Evolutionary conservation across 2,329 filamentous ascomycete species (phyloP).

Genomic region (Blastomyces gilchristii): DNA sequence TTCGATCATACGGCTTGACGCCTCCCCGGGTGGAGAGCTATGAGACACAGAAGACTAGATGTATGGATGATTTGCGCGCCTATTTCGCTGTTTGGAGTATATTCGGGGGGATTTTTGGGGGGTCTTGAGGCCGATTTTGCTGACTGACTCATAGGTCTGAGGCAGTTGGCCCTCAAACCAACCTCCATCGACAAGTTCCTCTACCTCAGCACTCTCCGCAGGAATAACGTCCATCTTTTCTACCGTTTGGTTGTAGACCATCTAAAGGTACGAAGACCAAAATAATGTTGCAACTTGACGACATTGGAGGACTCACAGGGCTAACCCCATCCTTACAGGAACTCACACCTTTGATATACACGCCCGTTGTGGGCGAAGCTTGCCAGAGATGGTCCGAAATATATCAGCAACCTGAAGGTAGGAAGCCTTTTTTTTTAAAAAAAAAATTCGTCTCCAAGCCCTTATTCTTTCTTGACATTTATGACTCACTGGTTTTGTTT

Average conservation of each 20-base stretch:
- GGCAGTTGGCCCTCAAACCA: conserved; percentile 39
- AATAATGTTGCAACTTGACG: neutral
- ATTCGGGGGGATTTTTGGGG: neutral
- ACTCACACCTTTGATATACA: conserved; percentile 42
- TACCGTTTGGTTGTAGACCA: conserved; percentile 42
- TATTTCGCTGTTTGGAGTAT: neutral
- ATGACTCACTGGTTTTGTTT: conserved; percentile 9
- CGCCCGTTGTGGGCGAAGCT: conserved; percentile 67
- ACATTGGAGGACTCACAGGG: neutral
- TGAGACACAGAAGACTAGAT: conserved; percentile 41
- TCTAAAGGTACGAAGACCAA: conserved; percentile 27
- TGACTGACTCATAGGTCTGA: conserved; percentile 27
- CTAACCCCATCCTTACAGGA: conserved; percentile 23
- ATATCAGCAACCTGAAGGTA: conserved; percentile 85
- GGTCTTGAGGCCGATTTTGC: neutral
- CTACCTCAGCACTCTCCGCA: conserved; percentile 41
- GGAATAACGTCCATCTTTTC: conserved; percentile 45
- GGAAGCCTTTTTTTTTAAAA: conserved; percentile 13
- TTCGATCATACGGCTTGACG: conserved; percentile 42
- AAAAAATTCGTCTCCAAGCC: neutral
- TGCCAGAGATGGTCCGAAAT: conserved; percentile 93
- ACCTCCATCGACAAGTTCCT: conserved; percentile 42
- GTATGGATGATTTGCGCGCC: conserved; percentile 18
- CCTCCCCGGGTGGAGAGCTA: conserved; percentile 41
- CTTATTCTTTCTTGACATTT: neutral